Evolutionary conservation across 1,139 yeast genomes (phyloP).

Genomic region (Protomyces gravidus): DNA sequence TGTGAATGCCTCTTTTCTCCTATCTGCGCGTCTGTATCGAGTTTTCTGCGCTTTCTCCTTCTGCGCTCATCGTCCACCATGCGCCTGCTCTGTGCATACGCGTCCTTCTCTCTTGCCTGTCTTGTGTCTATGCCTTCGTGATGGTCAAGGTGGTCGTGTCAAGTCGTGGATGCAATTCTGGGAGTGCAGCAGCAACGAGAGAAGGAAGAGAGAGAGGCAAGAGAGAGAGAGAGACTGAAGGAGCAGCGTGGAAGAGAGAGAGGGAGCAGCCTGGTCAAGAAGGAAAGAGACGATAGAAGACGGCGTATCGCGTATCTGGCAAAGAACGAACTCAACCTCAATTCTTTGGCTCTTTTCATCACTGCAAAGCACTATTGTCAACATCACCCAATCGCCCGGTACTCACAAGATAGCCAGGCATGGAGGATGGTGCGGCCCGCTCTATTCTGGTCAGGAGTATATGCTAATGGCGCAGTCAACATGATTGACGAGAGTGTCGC

Average conservation of each 20-base stretch:
- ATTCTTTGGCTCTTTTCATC: no score
- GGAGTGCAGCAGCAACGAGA: background rate
- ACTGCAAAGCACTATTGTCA: no score
- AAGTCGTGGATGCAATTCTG: background rate
- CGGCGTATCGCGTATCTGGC: no score
- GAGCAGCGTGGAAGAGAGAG: background rate
- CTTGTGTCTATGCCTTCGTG: no score
- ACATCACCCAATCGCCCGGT: no score
- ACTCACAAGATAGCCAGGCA: background rate
- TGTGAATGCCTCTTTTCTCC: background rate
- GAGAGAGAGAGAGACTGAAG: background rate
- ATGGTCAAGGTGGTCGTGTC: no score
- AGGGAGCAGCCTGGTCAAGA: no score
- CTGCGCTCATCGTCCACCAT: no score
- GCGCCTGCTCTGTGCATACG: background rate
- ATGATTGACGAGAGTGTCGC: slow-evolving; percentile 22
- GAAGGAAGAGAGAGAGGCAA: background rate
- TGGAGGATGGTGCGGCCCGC: slow-evolving; percentile 21
- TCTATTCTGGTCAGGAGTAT: background rate
- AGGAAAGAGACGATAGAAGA: no score
- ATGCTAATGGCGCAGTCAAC: slow-evolving; percentile 22
- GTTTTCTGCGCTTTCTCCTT: background rate
- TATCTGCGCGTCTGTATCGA: background rate
- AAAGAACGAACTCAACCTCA: no score
- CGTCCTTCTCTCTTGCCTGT: background rate